phyloP scores from a whole-genome alignment of 306 rosid genomes.

The Pachyrhizus erosus region DNA sequence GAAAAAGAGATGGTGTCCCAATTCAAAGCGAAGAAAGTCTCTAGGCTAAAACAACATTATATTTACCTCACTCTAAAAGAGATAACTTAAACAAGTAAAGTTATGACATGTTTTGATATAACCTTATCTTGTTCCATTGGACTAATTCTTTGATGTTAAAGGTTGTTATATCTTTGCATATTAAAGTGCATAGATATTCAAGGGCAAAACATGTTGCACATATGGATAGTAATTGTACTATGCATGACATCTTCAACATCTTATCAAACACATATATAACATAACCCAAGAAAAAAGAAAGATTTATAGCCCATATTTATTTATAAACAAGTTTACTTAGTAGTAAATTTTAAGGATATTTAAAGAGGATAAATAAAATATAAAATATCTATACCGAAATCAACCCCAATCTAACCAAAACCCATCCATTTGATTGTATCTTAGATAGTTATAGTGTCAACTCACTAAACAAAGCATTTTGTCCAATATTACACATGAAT shows the following conservation, averaged over 20 bases:
- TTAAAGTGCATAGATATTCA: background rate
- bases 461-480: background rate
- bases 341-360: no score
- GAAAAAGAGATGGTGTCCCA: background rate
- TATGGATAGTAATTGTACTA: background rate
- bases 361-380: background rate
- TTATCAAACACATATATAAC: background rate
- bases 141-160: background rate
- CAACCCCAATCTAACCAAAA: background rate
- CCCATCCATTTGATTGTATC: slow-evolving; percentile 4
- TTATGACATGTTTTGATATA: no score
- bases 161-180: background rate
- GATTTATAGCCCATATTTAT: background rate
- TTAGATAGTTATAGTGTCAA: background rate
- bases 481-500: background rate
- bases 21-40: background rate
- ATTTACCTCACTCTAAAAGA: background rate
- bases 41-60: no score
- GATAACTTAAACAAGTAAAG: no score
- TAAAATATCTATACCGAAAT: background rate
- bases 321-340: background rate
- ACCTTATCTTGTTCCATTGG: no score
- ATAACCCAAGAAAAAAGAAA: background rate
- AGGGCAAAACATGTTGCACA: no score
- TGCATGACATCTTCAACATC: background rate